Evolutionary conservation across 352 stramenopile genomes (phyloP).

Genomic region (Phytopythium delawarense): DNA sequence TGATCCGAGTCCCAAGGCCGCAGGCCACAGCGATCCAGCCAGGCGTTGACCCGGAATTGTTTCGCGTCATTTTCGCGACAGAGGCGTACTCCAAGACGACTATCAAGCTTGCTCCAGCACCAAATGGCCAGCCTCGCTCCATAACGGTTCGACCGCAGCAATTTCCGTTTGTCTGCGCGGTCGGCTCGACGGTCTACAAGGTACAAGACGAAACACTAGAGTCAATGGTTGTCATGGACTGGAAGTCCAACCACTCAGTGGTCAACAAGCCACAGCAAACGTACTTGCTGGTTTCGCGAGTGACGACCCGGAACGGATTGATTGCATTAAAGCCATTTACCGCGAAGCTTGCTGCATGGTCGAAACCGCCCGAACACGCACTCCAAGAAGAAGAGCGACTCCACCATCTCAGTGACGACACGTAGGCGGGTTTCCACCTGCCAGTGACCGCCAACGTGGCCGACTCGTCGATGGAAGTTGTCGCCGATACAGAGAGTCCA

Average conservation of each 20-base stretch:
- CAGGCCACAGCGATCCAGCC: background rate
- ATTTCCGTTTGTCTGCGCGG: background rate
- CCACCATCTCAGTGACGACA: no score
- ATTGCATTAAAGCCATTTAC: conserved; percentile 2
- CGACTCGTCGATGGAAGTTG: no score
- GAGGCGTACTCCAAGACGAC: background rate
- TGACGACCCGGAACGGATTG: background rate
- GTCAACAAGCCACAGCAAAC: conserved; percentile 8
- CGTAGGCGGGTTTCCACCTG: no score
- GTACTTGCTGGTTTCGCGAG: conserved; percentile 1
- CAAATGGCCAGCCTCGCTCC: background rate
- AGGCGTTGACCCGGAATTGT: conserved; percentile 2
- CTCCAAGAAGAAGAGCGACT: no score
- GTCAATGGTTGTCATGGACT: background rate
- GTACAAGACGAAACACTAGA: background rate
- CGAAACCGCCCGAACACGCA: no score
- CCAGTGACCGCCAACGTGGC: no score
- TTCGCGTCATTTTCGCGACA: conserved; percentile 7
- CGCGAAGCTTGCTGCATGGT: background rate
- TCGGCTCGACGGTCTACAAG: background rate
- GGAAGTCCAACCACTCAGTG: background rate
- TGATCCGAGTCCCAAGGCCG: conserved; percentile 2
- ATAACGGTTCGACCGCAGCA: background rate
- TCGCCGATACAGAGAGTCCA: no score
- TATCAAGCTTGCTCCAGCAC: background rate